A percentile compares a stretch with the other conserved stretches of the same genome.
Evolutionary conservation across 2,329 filamentous ascomycete genomes (phyloP).

Genomic region (Colletotrichum nymphaeae): DNA sequence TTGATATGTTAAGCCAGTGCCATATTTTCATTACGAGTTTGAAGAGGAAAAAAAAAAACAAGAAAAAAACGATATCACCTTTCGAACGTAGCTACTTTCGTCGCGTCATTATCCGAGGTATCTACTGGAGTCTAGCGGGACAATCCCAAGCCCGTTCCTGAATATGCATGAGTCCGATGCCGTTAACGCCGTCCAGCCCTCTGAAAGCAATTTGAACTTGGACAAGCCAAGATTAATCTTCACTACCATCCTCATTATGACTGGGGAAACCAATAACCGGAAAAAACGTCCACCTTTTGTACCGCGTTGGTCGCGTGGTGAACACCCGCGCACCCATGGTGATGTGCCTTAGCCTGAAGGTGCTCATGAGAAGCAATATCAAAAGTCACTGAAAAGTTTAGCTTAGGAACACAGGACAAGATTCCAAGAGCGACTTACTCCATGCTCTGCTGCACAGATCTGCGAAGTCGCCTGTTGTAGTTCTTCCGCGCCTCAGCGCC

Average conservation of each 20-base stretch:
- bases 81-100: conserved; percentile 19
- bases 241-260: neutral
- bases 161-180: conserved; percentile 32
- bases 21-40: neutral
- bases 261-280: neutral
- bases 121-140: conserved; percentile 35
- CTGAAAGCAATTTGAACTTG: conserved; percentile 22
- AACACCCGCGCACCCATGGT: neutral
- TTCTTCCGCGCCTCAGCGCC: conserved; percentile 80
- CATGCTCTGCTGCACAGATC: conserved; percentile 78
- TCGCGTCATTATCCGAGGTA: conserved; percentile 35
- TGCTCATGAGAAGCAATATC: neutral
- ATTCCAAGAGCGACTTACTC: conserved; percentile 58
- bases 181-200: conserved; percentile 27
- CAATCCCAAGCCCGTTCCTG: conserved; percentile 28
- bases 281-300: neutral
- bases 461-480: conserved; percentile 84
- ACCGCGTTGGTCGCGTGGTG: neutral
- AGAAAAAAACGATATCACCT: neutral
- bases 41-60: neutral
- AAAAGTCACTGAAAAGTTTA: conserved; percentile 23
- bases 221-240: neutral
- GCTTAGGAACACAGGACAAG: neutral
- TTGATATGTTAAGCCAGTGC: neutral
- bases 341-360: neutral